A percentile compares a stretch with the other conserved stretches of the same genome.
Conservation (phyloP, 129 eudicot genomes). For the Cynara cardunculus region DNA sequence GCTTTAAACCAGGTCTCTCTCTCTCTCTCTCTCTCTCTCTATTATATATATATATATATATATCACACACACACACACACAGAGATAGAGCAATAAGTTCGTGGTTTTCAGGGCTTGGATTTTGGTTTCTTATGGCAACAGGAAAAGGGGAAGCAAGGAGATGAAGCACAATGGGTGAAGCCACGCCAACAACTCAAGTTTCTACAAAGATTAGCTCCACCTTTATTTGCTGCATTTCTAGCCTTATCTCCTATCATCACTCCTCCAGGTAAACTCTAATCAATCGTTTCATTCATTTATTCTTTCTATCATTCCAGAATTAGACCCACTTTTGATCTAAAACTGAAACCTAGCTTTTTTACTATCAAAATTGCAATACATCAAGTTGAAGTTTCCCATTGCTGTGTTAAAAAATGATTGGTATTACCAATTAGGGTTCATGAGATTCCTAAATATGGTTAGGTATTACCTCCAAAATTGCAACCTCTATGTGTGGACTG, state of each 20-base stretch:
- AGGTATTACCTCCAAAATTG: background rate
- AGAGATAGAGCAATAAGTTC: constrained; percentile 23
- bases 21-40: background rate
- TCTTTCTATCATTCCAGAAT: background rate
- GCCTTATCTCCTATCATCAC: constrained; percentile 60
- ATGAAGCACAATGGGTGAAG: background rate
- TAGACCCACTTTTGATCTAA: background rate
- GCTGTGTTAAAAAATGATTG: background rate
- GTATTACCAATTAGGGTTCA: constrained; percentile 13
- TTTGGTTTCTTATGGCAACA: background rate
- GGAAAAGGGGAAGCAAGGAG: constrained; percentile 29
- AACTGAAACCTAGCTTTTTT: background rate
- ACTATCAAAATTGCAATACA: background rate
- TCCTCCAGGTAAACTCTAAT: constrained; percentile 42
- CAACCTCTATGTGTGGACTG: background rate
- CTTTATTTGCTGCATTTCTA: constrained; percentile 54
- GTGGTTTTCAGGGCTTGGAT: background rate
- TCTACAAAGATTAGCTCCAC: constrained; percentile 46
- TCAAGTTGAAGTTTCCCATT: background rate
- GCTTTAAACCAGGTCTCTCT: constrained; percentile 35
- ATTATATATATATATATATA: constrained; percentile 7
- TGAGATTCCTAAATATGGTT: background rate
- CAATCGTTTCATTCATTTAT: constrained; percentile 9
- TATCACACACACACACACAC: constrained; percentile 13
- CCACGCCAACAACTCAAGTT: constrained; percentile 34